These are phyloP conservation scores for Gnaphalium uliginosum DNA, from an alignment of 129 eudicot species.

Conservation along the genomic window DNA sequence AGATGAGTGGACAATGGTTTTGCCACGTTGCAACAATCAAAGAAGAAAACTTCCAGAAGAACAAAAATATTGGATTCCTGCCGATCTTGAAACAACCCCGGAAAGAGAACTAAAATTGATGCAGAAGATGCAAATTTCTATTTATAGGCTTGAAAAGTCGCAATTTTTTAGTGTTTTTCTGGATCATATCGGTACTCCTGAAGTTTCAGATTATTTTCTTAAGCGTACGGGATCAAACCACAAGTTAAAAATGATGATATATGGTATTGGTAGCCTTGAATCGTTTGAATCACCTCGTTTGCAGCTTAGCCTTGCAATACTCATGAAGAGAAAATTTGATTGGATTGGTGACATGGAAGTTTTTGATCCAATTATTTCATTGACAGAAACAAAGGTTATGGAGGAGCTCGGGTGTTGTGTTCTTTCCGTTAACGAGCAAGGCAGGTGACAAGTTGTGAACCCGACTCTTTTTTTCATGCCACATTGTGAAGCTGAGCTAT, in stretches of 20 bases:
- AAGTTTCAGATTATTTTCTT: background rate
- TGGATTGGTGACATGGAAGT: background rate
- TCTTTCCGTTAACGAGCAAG: background rate
- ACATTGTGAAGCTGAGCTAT: background rate
- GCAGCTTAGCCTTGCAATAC: background rate
- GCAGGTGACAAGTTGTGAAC: background rate
- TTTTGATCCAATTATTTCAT: background rate
- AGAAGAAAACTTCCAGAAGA: background rate
- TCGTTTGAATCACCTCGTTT: background rate
- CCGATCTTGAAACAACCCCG: background rate
- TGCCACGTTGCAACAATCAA: background rate
- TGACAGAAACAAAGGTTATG: background rate
- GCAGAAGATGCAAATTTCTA: background rate
- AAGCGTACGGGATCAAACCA: background rate
- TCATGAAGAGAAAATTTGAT: background rate
- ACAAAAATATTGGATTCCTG: background rate
- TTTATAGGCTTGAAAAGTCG: background rate
- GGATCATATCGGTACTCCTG: background rate
- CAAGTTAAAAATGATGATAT: background rate
- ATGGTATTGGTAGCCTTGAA: background rate
- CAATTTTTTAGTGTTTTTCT: background rate
- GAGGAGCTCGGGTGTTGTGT: background rate
- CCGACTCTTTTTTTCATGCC: background rate
- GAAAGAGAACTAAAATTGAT: background rate
- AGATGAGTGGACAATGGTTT: background rate